These are phyloP conservation scores for Balakata baccata DNA, from an alignment of 345 rosid species.

Conservation along the genomic window DNA sequence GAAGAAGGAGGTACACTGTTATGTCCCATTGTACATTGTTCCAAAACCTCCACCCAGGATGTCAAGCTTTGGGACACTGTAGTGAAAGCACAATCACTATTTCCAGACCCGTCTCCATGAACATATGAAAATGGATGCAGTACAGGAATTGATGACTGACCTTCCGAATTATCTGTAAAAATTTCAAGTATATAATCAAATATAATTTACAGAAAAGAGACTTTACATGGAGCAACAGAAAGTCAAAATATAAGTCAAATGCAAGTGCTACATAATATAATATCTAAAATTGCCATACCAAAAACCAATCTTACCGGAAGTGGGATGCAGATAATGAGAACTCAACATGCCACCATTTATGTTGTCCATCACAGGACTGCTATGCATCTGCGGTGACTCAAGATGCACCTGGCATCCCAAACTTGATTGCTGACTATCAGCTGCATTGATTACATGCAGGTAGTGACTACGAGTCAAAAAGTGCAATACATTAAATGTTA, in stretches of 20 bases:
- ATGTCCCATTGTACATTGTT: slow-evolving; percentile 40
- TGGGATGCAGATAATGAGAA: slow-evolving; percentile 26
- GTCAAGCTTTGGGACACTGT: slow-evolving; percentile 50
- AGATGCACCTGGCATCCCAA: slow-evolving; percentile 34
- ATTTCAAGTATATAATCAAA: slow-evolving; percentile 21
- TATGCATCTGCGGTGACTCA: slow-evolving; percentile 41
- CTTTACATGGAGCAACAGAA: background rate
- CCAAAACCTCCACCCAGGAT: slow-evolving; percentile 66
- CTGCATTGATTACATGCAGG: slow-evolving; percentile 43
- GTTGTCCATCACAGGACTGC: slow-evolving; percentile 27
- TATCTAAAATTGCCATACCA: background rate
- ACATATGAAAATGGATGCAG: slow-evolving; percentile 29
- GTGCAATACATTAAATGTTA: slow-evolving; percentile 4
- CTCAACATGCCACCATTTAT: slow-evolving; percentile 26
- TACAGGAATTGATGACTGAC: slow-evolving; percentile 38
- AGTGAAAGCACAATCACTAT: slow-evolving; percentile 15
- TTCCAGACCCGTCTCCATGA: slow-evolving; percentile 36
- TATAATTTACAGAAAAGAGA: slow-evolving; percentile 14
- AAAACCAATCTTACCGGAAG: slow-evolving; percentile 30
- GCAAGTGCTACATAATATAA: background rate
- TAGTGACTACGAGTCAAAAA: slow-evolving; percentile 20
- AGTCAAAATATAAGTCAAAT: background rate
- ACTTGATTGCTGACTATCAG: slow-evolving; percentile 60
- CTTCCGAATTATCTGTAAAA: slow-evolving; percentile 36
- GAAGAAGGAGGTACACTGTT: slow-evolving; percentile 37